Evolutionary conservation across 2,329 filamentous ascomycete species (phyloP).

Genomic region (Nannizziopsis arthrosporioides): DNA sequence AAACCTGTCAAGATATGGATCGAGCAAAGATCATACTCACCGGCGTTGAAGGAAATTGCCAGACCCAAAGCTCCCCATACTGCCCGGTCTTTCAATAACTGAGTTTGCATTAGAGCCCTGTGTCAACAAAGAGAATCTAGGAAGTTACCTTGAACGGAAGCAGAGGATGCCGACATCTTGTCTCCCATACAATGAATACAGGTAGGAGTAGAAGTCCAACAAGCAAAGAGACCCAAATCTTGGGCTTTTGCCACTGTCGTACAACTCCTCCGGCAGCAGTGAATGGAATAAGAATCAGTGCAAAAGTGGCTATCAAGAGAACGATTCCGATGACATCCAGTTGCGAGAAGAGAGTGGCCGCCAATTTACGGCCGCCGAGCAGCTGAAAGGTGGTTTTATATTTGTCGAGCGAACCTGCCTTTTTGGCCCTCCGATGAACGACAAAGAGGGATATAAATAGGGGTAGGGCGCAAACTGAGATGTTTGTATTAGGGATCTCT

Average conservation of each 20-base stretch:
- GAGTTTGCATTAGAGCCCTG: constrained; percentile 3
- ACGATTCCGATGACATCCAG: constrained; percentile 45
- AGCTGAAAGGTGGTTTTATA: constrained; percentile 37
- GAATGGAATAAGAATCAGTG: constrained; percentile 45
- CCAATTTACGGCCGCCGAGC: constrained; percentile 30
- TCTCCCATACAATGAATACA: constrained; percentile 45
- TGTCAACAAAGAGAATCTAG: background rate
- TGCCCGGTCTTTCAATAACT: constrained; percentile 50
- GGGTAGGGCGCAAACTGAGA: constrained; percentile 40
- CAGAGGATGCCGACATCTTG: constrained; percentile 40
- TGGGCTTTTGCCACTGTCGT: constrained; percentile 41
- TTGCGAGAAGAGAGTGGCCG: constrained; percentile 43
- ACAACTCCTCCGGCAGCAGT: constrained; percentile 44
- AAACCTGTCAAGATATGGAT: background rate
- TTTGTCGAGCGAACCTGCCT: constrained; percentile 37
- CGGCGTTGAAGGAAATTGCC: constrained; percentile 44
- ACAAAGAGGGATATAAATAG: constrained; percentile 43
- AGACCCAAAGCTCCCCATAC: constrained; percentile 54
- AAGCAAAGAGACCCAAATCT: constrained; percentile 42
- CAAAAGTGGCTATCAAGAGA: constrained; percentile 42
- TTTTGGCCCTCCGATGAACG: constrained; percentile 43
- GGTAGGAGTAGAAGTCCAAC: constrained; percentile 42
- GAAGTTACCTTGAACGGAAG: constrained; percentile 43
- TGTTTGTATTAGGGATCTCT: background rate
- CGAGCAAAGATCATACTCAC: constrained; percentile 15